Percentiles rank a stretch among this genome's conserved stretches.
Conservation (phyloP, 2,329 filamentous ascomycete species). For the Cryoendolithus antarcticus region DNA sequence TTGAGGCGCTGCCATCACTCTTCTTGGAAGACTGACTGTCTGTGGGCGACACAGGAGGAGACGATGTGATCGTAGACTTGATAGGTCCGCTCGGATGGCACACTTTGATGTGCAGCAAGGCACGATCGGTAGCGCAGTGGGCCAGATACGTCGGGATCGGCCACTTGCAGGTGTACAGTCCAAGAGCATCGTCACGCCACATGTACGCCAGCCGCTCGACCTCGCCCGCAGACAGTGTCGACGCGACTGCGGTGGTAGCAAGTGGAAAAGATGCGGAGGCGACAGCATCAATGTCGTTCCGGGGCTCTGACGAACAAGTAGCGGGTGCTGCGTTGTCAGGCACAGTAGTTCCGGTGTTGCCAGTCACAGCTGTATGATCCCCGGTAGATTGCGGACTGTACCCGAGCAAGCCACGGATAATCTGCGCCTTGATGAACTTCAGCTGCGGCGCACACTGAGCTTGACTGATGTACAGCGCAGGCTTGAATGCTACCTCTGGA, state of each 20-base stretch:
- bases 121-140: conserved; percentile 4
- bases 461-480: too few relatives aligned
- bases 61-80: too few relatives aligned
- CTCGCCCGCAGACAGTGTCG: not conserved
- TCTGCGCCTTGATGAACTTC: too few relatives aligned
- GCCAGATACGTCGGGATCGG: conserved; percentile 8
- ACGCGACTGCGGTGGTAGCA: too few relatives aligned
- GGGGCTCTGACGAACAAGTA: not conserved
- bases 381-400: conserved; percentile 1
- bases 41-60: too few relatives aligned
- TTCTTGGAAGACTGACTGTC: too few relatives aligned
- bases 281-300: conserved; percentile 1
- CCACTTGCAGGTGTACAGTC: conserved; percentile 7
- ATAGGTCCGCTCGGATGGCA: not conserved
- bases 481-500: too few relatives aligned
- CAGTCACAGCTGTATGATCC: conserved; percentile 3
- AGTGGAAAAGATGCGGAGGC: conserved; percentile 1
- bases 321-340: conserved; percentile 3
- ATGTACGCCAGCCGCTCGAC: conserved; percentile 6
- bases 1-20: too few relatives aligned
- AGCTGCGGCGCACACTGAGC: too few relatives aligned
- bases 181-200: conserved; percentile 4
- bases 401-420: conserved; percentile 4
- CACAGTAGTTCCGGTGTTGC: conserved; percentile 5
- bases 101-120: conserved; percentile 4